Evolutionary conservation across 2,329 filamentous ascomycete species (phyloP).

Genomic region (Cladosporium sp.): DNA sequence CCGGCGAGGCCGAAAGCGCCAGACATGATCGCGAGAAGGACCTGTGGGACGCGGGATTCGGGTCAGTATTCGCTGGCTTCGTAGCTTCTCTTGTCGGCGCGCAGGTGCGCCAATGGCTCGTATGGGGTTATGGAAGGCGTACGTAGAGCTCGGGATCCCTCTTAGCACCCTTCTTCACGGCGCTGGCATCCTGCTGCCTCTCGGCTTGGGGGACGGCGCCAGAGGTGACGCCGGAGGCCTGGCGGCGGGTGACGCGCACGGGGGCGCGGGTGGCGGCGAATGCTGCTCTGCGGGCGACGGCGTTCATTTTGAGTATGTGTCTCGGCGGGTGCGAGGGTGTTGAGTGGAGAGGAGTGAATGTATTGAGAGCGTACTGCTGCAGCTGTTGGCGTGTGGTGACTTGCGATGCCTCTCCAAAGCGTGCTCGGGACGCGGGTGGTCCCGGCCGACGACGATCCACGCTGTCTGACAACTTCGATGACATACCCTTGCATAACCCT

Average conservation of each 20-base stretch:
- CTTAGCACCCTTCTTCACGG: constrained; percentile 53
- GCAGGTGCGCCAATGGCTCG: constrained; percentile 17
- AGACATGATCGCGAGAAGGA: constrained; percentile 89
- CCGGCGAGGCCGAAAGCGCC: constrained; percentile 84
- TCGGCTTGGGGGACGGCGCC: constrained; percentile 30
- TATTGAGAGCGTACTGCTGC: not conserved
- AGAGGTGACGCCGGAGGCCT: constrained; percentile 44
- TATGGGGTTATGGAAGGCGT: constrained; percentile 36
- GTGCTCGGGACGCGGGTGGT: too few relatives aligned
- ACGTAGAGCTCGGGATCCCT: constrained; percentile 75
- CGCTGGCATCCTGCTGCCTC: constrained; percentile 11
- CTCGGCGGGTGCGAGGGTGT: constrained; percentile 14
- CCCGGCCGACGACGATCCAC: too few relatives aligned
- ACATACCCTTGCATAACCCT: not conserved
- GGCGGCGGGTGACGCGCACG: constrained; percentile 34
- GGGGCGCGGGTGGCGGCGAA: constrained; percentile 46
- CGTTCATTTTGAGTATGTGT: constrained; percentile 43
- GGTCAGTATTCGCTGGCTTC: constrained; percentile 8
- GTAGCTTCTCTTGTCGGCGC: constrained; percentile 41
- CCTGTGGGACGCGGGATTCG: constrained; percentile 4
- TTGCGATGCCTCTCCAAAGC: constrained; percentile 1
- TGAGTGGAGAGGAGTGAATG: constrained; percentile 10
- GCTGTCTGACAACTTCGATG: not conserved
- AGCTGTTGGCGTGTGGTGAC: constrained; percentile 8
- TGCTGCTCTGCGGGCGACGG: constrained; percentile 47